Evolutionary conservation across 2,329 filamentous ascomycete species (phyloP).

Genomic region (Fusarium sp.): DNA sequence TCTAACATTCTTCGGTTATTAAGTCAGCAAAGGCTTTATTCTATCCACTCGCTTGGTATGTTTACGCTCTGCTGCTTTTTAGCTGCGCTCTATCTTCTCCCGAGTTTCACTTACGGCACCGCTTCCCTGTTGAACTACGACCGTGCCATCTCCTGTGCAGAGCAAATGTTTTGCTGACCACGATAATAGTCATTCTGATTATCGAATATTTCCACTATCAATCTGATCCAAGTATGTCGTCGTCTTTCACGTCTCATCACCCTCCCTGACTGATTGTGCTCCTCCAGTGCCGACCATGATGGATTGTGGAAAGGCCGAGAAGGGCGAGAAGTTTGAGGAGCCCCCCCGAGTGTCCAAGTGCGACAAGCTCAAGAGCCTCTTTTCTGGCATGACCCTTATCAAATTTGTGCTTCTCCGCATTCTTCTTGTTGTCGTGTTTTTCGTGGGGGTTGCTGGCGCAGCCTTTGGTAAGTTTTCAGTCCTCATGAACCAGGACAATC

Average conservation of each 20-base stretch:
- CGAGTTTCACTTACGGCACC: slow-evolving; percentile 4
- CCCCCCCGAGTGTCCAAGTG: slow-evolving; percentile 16
- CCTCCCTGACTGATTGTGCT: slow-evolving; percentile 33
- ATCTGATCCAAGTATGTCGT: slow-evolving; percentile 37
- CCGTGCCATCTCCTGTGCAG: neutral
- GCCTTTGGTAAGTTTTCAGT: slow-evolving; percentile 44
- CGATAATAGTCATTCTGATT: slow-evolving; percentile 39
- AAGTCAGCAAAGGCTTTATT: slow-evolving; percentile 25
- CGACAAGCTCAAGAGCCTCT: slow-evolving; percentile 26
- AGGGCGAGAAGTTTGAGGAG: slow-evolving; percentile 47
- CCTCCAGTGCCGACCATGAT: slow-evolving; percentile 49
- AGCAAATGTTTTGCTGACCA: slow-evolving; percentile 19
- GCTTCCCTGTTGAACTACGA: slow-evolving; percentile 2
- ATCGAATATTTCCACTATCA: slow-evolving; percentile 17
- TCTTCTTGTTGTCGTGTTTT: slow-evolving; percentile 49
- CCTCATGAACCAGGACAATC: neutral
- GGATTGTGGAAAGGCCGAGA: slow-evolving; percentile 42
- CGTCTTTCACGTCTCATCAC: neutral
- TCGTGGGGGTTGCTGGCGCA: slow-evolving; percentile 50
- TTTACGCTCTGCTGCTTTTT: slow-evolving; percentile 1
- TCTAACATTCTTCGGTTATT: slow-evolving; percentile 33
- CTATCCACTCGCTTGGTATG: slow-evolving; percentile 31
- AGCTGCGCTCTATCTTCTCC: neutral
- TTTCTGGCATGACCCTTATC: slow-evolving; percentile 25
- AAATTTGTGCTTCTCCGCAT: slow-evolving; percentile 20